Evolutionary conservation across 768 basidiomycete genomes (phyloP).

Genomic region (Naganishia antarctica): DNA sequence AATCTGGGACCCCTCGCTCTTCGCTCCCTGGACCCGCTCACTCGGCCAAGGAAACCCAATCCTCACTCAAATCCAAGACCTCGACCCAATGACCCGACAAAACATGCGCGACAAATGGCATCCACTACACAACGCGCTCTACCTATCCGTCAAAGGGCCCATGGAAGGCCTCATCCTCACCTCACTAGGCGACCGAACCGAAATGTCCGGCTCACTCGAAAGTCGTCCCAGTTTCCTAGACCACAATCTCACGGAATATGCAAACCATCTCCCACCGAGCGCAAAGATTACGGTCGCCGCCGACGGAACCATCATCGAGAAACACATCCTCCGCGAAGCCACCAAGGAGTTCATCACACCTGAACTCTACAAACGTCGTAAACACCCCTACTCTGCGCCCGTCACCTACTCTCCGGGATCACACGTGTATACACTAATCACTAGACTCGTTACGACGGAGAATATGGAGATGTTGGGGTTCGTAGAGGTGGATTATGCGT

Average conservation of each 20-base stretch:
- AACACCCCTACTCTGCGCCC: conserved; percentile 37
- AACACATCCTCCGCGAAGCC: conserved; percentile 40
- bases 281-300: conserved; percentile 23
- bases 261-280: conserved; percentile 33
- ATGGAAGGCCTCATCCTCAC: conserved; percentile 39
- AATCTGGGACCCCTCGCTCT: conserved; percentile 7
- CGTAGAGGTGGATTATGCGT: conserved; percentile 30
- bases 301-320: conserved; percentile 32
- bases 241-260: conserved; percentile 38
- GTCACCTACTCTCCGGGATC: conserved; percentile 30
- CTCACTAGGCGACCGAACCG: conserved; percentile 41
- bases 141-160: conserved; percentile 36
- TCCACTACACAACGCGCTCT: conserved; percentile 39
- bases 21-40: conserved; percentile 11
- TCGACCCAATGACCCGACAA: conserved; percentile 23
- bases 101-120: conserved; percentile 37
- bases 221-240: conserved; percentile 43
- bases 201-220: conserved; percentile 45
- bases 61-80: conserved; percentile 29
- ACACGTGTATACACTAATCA: conserved; percentile 32
- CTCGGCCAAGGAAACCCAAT: conserved; percentile 31
- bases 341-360: conserved; percentile 42
- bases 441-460: conserved; percentile 30
- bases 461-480: conserved; percentile 40
- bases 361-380: conserved; percentile 36